These are phyloP conservation scores for Crithidia thermophila DNA, from an alignment of 208 protist species.

Conservation along the genomic window DNA sequence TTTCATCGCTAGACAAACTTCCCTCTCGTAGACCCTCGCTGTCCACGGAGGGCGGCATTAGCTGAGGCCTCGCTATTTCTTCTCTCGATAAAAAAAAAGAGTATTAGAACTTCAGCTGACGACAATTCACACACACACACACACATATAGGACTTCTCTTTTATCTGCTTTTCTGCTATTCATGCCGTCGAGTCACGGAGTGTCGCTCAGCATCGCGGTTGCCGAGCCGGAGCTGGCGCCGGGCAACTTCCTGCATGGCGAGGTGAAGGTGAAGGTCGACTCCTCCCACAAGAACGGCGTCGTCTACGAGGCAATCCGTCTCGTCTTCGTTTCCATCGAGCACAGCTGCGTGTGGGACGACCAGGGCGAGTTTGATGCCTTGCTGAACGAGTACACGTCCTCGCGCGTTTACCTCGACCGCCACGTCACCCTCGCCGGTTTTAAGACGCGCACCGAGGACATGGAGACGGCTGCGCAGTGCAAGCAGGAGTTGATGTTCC, in stretches of 20 bases:
- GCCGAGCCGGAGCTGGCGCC: slow-evolving; percentile 26
- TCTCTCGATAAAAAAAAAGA: too few species aligned
- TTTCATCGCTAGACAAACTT: too few species aligned
- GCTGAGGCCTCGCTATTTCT: too few species aligned
- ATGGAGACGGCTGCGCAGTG: slow-evolving; percentile 46
- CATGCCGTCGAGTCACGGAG: slow-evolving; percentile 32
- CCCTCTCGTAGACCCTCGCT: too few species aligned
- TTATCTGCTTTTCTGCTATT: slow-evolving; percentile 4
- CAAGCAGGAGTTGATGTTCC: slow-evolving; percentile 51
- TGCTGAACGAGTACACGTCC: slow-evolving; percentile 58
- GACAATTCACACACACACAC: too few species aligned
- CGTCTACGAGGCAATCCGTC: slow-evolving; percentile 39
- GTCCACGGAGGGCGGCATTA: too few species aligned
- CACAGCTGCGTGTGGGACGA: slow-evolving; percentile 57
- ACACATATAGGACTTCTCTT: too few species aligned
- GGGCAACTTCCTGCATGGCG: slow-evolving; percentile 30
- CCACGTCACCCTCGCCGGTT: slow-evolving; percentile 57
- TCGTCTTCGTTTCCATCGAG: slow-evolving; percentile 49
- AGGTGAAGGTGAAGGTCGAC: slow-evolving; percentile 43
- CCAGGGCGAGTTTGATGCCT: slow-evolving; percentile 59
- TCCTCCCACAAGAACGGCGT: slow-evolving; percentile 25
- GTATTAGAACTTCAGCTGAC: too few species aligned
- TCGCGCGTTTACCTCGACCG: slow-evolving; percentile 58
- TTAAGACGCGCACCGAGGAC: slow-evolving; percentile 41
- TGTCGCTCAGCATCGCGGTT: slow-evolving; percentile 24